A percentile compares a stretch with the other conserved stretches of the same genome.
These are phyloP conservation scores for Picocystis salinarum DNA, from an alignment of 139 green algal genomes.

Conservation along the genomic window DNA sequence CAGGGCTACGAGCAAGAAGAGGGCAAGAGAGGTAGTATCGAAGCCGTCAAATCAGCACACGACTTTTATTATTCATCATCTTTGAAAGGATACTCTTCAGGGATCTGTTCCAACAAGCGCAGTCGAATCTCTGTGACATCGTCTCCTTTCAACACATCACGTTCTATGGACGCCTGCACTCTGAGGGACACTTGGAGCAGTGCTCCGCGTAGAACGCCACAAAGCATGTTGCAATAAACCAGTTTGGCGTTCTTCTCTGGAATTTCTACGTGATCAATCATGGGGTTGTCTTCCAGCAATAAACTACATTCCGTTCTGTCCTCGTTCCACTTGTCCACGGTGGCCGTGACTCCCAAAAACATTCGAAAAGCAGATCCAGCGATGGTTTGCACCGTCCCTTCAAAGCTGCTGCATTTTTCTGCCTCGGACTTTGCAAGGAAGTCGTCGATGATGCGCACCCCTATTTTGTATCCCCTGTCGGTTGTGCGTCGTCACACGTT, in stretches of 20 bases:
- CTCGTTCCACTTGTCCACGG: slow-evolving; percentile 58
- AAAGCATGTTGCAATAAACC: slow-evolving; percentile 75
- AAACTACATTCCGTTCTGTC: slow-evolving; percentile 70
- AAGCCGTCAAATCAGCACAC: too few species aligned
- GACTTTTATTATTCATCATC: slow-evolving; percentile 90
- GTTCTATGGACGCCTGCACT: neutral
- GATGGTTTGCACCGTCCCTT: slow-evolving; percentile 55
- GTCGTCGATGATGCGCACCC: slow-evolving; percentile 80
- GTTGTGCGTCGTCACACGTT: too few species aligned
- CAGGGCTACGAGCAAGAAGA: too few species aligned
- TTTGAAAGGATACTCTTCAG: slow-evolving; percentile 68
- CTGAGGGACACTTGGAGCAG: slow-evolving; percentile 51
- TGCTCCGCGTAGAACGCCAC: slow-evolving; percentile 68
- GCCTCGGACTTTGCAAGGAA: slow-evolving; percentile 73
- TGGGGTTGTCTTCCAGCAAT: slow-evolving; percentile 73
- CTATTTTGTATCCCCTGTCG: slow-evolving; percentile 81
- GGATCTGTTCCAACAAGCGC: slow-evolving; percentile 41
- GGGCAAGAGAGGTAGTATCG: too few species aligned
- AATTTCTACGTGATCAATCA: slow-evolving; percentile 93
- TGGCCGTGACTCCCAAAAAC: slow-evolving; percentile 68
- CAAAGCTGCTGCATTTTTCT: slow-evolving; percentile 49
- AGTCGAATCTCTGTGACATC: slow-evolving; percentile 15
- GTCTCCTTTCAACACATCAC: slow-evolving; percentile 10
- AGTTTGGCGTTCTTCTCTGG: slow-evolving; percentile 59
- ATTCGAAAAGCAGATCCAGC: slow-evolving; percentile 39